Base-by-base conservation (phyloP, 2,329 filamentous ascomycete genomes). In the Fusarium marasasianum region DNA sequence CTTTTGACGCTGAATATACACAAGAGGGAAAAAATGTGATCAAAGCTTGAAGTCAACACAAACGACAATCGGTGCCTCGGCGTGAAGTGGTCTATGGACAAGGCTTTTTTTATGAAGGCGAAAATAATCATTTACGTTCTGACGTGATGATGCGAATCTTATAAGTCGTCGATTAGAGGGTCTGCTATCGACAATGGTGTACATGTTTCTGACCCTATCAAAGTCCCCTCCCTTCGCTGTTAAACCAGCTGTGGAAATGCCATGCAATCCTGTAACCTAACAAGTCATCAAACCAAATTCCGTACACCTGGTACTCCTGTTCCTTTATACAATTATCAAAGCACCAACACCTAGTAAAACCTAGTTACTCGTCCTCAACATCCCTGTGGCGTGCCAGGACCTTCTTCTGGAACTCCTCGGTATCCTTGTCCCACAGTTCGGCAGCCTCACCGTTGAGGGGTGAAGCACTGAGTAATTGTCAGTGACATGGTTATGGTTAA, bases 381-480 rank as follows among this genome's bases (percentile, higher is more conserved):
- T 92, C 91, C 53, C 86, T 86, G 83, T 92, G 90, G 68, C 91
- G 87, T 55, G 84, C 89, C 72, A 89, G 78, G 40, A 92, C 90
- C 84, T 92, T 92, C 75, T 90, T 90, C 89, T 98, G 94, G 88
- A 96, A 98, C 82, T 97, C 94, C 51, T 90, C 91, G 43, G 91
- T 87, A 81, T 98, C 91, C 77, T 92, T 94, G 82, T 98, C 96
- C 95, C 96, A 99, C 47, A 99, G 88, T 82, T 98, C 94, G 22
- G 97, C 96, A 37, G 96, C 96, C 83, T 99, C 95, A 68, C 95
- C 97, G 79, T 99, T 99, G 73, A 99, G 87, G 6, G 96, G 96
- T 75, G 94, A 98, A 67, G 96, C 91, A 83, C 96, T 62, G 31
- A 13, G 44, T 9, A 35, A 59, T 76, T 75, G 79, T 79, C 61